Evolutionary conservation across 1,284 basidiomycete genomes (phyloP).

Genomic region (Megacollybia platyphylla): DNA sequence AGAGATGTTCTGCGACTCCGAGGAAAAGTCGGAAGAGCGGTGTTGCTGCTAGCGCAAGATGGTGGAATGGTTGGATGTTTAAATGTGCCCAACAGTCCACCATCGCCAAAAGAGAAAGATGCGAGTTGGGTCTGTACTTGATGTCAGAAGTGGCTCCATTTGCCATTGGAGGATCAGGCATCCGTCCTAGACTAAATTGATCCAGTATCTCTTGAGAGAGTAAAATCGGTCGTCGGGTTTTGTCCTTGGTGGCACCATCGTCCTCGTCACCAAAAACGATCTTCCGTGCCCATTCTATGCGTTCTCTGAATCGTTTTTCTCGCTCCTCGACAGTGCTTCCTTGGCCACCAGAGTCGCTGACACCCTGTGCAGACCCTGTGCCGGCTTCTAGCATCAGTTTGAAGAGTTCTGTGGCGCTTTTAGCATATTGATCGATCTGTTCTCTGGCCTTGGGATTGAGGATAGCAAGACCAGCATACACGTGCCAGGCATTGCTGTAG

Average conservation of each 20-base stretch:
- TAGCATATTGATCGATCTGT: slow-evolving; percentile 87
- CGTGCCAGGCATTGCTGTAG: slow-evolving; percentile 97
- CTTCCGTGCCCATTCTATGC: slow-evolving; percentile 69
- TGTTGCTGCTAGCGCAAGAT: slow-evolving; percentile 90
- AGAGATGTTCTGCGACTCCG: slow-evolving; percentile 93
- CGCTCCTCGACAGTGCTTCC: slow-evolving; percentile 25
- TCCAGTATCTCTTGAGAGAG: slow-evolving; percentile 83
- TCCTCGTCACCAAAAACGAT: slow-evolving; percentile 59
- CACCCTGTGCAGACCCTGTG: slow-evolving; percentile 11
- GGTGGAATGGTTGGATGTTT: slow-evolving; percentile 80
- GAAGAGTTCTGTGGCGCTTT: slow-evolving; percentile 81
- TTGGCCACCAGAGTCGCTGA: background rate
- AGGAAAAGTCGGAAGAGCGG: slow-evolving; percentile 96
- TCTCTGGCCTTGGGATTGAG: slow-evolving; percentile 86
- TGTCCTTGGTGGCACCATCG: slow-evolving; percentile 20
- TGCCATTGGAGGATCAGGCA: slow-evolving; percentile 10
- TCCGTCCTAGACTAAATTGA: slow-evolving; percentile 71
- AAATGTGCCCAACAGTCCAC: slow-evolving; percentile 95
- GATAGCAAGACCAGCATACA: slow-evolving; percentile 95
- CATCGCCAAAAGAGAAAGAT: slow-evolving; percentile 94
- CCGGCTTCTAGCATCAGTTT: slow-evolving; percentile 90
- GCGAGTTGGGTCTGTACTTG: slow-evolving; percentile 61
- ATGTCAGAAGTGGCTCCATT: slow-evolving; percentile 11
- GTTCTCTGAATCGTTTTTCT: slow-evolving; percentile 35
- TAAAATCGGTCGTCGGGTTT: slow-evolving; percentile 55